Evolutionary conservation across 176 grass and related monocot species (phyloP).

Genomic region (Zizania latifolia): DNA sequence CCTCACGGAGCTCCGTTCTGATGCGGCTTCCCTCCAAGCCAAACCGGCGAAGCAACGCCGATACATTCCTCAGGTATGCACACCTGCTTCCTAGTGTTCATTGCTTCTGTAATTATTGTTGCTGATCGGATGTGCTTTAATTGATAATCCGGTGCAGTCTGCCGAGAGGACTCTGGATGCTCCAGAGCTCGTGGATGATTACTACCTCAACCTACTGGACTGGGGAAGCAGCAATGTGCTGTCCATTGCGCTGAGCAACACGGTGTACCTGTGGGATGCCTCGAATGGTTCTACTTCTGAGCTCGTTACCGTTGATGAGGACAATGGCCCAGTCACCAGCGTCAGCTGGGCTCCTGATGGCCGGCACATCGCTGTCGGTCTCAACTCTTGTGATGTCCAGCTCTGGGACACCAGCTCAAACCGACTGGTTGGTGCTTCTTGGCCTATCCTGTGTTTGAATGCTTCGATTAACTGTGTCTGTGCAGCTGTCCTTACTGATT

Average conservation of each 20-base stretch:
- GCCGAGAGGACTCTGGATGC: conserved; percentile 51
- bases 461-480: no score
- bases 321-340: conserved; percentile 52
- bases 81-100: no score
- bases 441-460: no score
- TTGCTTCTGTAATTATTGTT: no score
- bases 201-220: conserved; percentile 56
- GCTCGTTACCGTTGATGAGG: conserved; percentile 42
- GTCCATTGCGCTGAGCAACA: conserved; percentile 48
- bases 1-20: not conserved
- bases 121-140: no score
- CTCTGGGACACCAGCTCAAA: conserved; percentile 45
- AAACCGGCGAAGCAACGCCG: conserved; percentile 27
- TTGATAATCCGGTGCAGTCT: no score
- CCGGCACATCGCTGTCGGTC: conserved; percentile 42
- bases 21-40: conserved; percentile 9
- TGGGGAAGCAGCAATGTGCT: conserved; percentile 55
- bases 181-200: conserved; percentile 51
- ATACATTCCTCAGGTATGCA: conserved; percentile 47
- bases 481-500: no score
- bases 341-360: conserved; percentile 56
- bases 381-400: conserved; percentile 54
- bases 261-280: conserved; percentile 58
- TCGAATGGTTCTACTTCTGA: conserved; percentile 38
- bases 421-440: conserved; percentile 46